These are phyloP conservation scores for Porcisia deanei DNA, from an alignment of 208 protist species.

Conservation along the genomic window DNA sequence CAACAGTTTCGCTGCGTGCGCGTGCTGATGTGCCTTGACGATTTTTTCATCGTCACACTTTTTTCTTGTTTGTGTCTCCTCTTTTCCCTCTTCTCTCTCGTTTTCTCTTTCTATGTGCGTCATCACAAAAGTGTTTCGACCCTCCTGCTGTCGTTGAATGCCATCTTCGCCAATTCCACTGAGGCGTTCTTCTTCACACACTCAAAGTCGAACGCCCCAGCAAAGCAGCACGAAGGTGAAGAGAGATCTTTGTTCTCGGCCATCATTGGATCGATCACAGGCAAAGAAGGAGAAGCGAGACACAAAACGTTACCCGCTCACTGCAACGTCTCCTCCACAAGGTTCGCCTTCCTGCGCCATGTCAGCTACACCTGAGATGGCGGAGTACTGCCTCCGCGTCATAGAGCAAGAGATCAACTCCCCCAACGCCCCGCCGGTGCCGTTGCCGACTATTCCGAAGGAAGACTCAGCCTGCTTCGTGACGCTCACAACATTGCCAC, in stretches of 20 bases:
- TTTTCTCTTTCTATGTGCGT: neutral
- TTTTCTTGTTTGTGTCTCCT: slow-evolving; percentile 1
- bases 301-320: neutral
- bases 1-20: neutral
- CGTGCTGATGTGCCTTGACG: neutral
- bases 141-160: neutral
- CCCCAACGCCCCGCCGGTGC: slow-evolving; percentile 36
- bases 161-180: neutral
- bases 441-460: slow-evolving; percentile 54
- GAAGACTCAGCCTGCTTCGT: slow-evolving; percentile 78
- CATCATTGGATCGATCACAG: neutral
- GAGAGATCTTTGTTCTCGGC: neutral
- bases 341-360: slow-evolving; percentile 9
- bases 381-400: slow-evolving; percentile 84
- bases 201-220: neutral
- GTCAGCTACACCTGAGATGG: slow-evolving; percentile 81
- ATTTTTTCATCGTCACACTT: neutral
- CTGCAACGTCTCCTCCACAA: neutral
- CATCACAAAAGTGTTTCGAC: neutral
- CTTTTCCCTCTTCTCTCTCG: neutral
- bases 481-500: slow-evolving; percentile 51
- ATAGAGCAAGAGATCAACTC: slow-evolving; percentile 47
- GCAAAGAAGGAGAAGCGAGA: slow-evolving; percentile 2
- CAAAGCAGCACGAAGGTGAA: neutral
- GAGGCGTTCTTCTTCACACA: slow-evolving; percentile 5